Evolutionary conservation across 169 alveolate species (phyloP).

Genomic region (Plasmodium knowlesi): DNA sequence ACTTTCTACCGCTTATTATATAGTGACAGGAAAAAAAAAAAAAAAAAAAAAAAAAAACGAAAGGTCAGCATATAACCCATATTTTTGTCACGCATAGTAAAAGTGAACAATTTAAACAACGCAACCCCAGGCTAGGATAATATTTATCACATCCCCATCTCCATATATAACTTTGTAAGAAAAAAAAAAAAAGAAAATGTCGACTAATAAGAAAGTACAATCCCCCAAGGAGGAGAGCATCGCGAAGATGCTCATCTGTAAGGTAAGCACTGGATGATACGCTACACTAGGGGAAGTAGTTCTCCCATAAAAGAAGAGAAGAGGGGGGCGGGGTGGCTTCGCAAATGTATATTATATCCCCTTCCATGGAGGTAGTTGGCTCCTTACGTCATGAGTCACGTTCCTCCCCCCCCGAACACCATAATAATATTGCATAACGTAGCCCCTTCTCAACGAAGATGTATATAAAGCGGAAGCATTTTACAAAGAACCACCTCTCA

Average conservation of each 20-base stretch:
- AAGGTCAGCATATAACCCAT: background rate
- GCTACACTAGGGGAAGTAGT: background rate
- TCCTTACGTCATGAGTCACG: background rate
- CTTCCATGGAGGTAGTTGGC: background rate
- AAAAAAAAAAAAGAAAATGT: slow-evolving; percentile 18
- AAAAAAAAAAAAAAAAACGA: slow-evolving; percentile 37
- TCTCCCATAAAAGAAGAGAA: too few species aligned
- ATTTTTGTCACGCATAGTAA: background rate
- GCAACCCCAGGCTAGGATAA: background rate
- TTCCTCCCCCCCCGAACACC: background rate
- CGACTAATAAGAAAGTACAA: slow-evolving; percentile 29
- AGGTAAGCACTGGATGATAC: slow-evolving; percentile 17
- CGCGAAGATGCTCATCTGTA: slow-evolving; percentile 74
- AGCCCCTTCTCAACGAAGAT: background rate
- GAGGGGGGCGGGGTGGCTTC: too few species aligned
- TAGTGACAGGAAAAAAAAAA: background rate
- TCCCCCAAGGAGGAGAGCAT: slow-evolving; percentile 76
- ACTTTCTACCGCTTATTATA: background rate
- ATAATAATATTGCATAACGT: background rate
- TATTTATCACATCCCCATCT: background rate
- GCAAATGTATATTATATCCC: background rate
- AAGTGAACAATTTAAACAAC: background rate
- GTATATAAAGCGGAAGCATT: background rate
- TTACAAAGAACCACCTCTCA: background rate
- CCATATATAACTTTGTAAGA: background rate